A percentile compares a stretch with the other conserved stretches of the same genome.
Evolutionary conservation across 192 early-diverging fungal genomes (phyloP).

Genomic region (Backusella morwellensis): DNA sequence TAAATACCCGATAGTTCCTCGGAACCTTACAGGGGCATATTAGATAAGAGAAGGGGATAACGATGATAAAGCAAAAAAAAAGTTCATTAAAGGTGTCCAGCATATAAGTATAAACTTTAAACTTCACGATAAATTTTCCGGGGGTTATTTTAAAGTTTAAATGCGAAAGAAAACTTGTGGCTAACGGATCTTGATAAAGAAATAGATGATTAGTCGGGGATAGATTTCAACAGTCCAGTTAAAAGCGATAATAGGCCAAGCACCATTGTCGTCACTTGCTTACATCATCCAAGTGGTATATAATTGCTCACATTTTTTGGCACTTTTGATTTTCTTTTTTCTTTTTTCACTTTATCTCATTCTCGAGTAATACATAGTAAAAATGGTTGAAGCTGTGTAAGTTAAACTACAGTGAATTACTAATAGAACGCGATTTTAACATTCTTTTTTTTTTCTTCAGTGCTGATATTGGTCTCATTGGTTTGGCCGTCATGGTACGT

Average conservation of each 20-base stretch:
- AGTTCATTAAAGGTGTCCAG: neutral
- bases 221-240: conserved; percentile 3
- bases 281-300: conserved; percentile 2
- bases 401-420: neutral
- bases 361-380: neutral
- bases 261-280: neutral
- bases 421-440: neutral
- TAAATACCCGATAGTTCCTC: neutral
- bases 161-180: neutral
- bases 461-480: conserved; percentile 99
- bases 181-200: conserved; percentile 6
- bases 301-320: neutral
- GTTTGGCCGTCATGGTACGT: conserved; percentile 98
- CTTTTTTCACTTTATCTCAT: conserved; percentile 10
- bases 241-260: neutral
- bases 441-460: conserved; percentile 23
- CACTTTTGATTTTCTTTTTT: conserved; percentile 15
- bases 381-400: conserved; percentile 33
- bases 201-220: conserved; percentile 4
- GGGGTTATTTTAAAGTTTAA: neutral
- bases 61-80: neutral
- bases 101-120: neutral
- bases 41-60: neutral
- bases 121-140: neutral
- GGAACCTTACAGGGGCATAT: neutral